Percentiles rank a stretch among this genome's conserved stretches.
Conservation (phyloP, 2,329 filamentous ascomycete genomes). For the Meredithiella fracta region DNA sequence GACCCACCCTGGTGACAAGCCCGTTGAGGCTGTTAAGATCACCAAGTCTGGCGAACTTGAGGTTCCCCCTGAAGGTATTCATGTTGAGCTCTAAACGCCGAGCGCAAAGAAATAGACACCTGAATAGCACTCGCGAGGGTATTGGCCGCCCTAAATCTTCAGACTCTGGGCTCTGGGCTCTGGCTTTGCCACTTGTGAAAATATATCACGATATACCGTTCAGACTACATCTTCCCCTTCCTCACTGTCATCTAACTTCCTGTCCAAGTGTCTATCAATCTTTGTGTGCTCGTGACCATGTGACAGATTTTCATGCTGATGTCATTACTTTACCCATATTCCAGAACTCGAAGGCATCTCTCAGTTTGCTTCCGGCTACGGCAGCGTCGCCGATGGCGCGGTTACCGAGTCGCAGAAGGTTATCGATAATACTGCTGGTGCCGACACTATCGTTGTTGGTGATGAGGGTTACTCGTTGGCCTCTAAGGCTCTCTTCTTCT, state of each 20-base stretch:
- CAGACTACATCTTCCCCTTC: too few relatives aligned
- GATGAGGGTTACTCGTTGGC: constrained; percentile 10
- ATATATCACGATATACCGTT: too few relatives aligned
- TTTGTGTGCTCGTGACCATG: neutral
- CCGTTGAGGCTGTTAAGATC: constrained; percentile 54
- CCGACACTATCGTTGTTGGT: neutral
- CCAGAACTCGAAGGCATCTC: constrained; percentile 12
- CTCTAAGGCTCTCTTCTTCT: constrained; percentile 12
- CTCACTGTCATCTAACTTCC: neutral
- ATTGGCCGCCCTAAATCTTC: too few relatives aligned
- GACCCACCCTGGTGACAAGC: constrained; percentile 53
- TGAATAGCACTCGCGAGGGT: neutral
- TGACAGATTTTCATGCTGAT: constrained; percentile 9
- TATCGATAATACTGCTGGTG: constrained; percentile 5
- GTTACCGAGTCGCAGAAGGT: constrained; percentile 12
- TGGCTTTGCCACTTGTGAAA: too few relatives aligned
- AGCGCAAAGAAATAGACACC: constrained; percentile 3
- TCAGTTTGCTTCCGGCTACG: constrained; percentile 12
- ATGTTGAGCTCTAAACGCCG: constrained; percentile 59
- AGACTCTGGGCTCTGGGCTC: too few relatives aligned
- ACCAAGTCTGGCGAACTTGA: constrained; percentile 69
- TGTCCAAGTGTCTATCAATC: neutral
- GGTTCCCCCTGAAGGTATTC: constrained; percentile 81
- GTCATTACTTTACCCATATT: neutral
- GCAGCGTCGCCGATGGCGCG: constrained; percentile 11